These are phyloP conservation scores for Polychytrium aggregatum DNA, from an alignment of 192 early-diverging fungal genomes.

Conservation along the genomic window DNA sequence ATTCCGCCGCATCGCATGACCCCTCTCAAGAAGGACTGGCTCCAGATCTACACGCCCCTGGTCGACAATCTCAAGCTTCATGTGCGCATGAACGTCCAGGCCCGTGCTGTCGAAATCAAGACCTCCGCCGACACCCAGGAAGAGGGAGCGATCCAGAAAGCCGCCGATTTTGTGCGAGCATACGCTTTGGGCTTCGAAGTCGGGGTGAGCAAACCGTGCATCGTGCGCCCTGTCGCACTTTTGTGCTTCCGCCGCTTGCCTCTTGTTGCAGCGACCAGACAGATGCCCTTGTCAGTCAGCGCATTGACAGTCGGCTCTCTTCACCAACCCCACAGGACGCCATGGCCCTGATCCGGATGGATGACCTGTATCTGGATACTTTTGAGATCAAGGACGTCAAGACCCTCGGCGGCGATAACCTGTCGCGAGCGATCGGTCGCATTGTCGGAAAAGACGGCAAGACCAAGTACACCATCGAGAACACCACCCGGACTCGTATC, in stretches of 20 bases:
- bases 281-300: no score
- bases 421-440: constrained; percentile 94
- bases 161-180: constrained; percentile 90
- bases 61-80: constrained; percentile 94
- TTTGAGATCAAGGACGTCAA: constrained; percentile 99
- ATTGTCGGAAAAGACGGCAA: constrained; percentile 97
- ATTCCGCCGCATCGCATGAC: constrained; percentile 91
- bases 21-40: constrained; percentile 86
- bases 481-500: constrained; percentile 89
- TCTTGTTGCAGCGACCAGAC: no score
- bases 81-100: constrained; percentile 87
- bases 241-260: no score
- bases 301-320: no score
- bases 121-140: constrained; percentile 79
- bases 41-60: constrained; percentile 92
- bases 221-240: no score
- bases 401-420: constrained; percentile 87
- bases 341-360: constrained; percentile 84
- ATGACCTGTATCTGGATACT: constrained; percentile 91
- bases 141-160: constrained; percentile 86
- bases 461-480: constrained; percentile 96
- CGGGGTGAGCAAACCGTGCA: constrained; percentile 30
- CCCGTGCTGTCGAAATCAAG: constrained; percentile 79
- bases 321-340: constrained; percentile 52
- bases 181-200: constrained; percentile 90